A percentile compares a stretch with the other conserved stretches of the same genome.
phyloP scores from a whole-genome alignment of 768 basidiomycete genomes.

The Lactarius sanguifluus region DNA sequence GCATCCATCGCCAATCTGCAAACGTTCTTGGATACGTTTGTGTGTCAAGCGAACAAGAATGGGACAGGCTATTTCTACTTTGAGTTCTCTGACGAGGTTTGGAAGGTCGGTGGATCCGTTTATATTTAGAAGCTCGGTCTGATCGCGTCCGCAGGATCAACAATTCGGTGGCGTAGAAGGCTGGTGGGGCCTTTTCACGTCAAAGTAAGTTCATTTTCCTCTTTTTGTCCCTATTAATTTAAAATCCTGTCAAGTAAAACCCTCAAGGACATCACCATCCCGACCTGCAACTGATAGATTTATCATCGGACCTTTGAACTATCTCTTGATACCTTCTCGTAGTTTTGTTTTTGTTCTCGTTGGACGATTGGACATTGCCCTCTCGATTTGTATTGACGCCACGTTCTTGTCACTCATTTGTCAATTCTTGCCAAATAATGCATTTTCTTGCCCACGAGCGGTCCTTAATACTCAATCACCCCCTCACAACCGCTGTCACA shows the following conservation, averaged over 20 bases:
- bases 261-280: constrained; percentile 70
- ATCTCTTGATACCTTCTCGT: background rate
- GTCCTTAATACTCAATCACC: background rate
- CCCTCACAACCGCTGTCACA: constrained; percentile 8
- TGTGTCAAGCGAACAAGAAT: constrained; percentile 83
- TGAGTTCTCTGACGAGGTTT: constrained; percentile 77
- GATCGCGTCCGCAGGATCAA: constrained; percentile 41
- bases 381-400: constrained; percentile 3
- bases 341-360: constrained; percentile 1
- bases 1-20: constrained; percentile 68
- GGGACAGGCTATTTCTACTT: constrained; percentile 88
- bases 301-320: background rate
- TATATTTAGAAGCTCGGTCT: constrained; percentile 1
- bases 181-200: constrained; percentile 68
- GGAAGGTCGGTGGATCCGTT: constrained; percentile 55
- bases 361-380: background rate
- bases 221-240: background rate
- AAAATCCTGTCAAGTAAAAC: constrained; percentile 49
- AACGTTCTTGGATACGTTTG: constrained; percentile 81
- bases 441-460: constrained; percentile 6
- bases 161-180: constrained; percentile 81
- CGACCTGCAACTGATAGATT: constrained; percentile 45
- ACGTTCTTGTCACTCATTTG: constrained; percentile 18
- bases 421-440: constrained; percentile 17
- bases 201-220: constrained; percentile 42